Evolutionary conservation across 768 basidiomycete species (phyloP), one percentile per base, ranked within the genome.

Genomic region (Termitomyces heimii): DNA sequence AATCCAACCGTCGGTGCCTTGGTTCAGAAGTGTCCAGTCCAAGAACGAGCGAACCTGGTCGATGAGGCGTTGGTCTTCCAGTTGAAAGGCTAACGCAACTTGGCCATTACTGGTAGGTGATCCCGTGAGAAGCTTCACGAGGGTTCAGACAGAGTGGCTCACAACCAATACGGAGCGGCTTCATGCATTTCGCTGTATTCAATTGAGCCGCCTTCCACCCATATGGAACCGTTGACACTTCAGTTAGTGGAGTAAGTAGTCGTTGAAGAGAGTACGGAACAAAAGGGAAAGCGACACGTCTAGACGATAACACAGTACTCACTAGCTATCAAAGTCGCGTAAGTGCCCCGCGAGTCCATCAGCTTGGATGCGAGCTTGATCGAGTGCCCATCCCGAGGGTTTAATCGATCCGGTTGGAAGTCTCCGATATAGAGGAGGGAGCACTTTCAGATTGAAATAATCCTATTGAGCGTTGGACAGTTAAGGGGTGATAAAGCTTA

Each of bases 141-240:
- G 13, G 24, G 6, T 32, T 39, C 7, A 32, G 37, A 40, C 4
- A 5, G 18, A n/a, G 24, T 4, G 45, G 13, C 75, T 56, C 63
- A 77, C 75, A 77, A 77, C 74, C 75, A 77, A 54, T 76, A 76
- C 8, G 75, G 73, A 13, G 73, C 73, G 31, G 72, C 64, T 57
- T 77, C 76, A 49, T 77, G 75, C 75, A 77, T 77, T 10, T 73
- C 70, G 18, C 74, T 75, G 54, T 77, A 77, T 56, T 77, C 76
- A 26, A 76, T 70, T 0, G 71, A 73, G 20, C 76, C 75, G 3
- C 72, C 73, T 61, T 70, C 65, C 10, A 75, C 70, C 74, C 76
- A 76, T 52, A 77, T 77, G 2, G 76, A 77, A 5, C 74, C 73
- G 45, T 72, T 73, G 7, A 77, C 75, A 50, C 73, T 74, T 26